Conservation (phyloP, 371 early-diverging fungal genomes). For the Lichtheimia hyalospora region DNA sequence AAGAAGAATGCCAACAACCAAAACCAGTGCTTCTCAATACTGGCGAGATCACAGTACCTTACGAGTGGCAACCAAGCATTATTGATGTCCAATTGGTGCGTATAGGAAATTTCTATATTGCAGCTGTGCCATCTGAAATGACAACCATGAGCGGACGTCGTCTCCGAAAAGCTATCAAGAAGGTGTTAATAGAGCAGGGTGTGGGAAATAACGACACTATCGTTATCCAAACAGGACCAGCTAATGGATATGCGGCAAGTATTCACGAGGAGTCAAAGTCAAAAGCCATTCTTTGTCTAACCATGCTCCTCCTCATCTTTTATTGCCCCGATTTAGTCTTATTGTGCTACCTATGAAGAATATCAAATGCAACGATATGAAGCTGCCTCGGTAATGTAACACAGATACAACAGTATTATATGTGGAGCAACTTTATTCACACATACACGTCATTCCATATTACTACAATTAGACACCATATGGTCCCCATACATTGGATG, state of each 20-base stretch:
- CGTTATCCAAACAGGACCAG: conserved; percentile 57
- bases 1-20: conserved; percentile 55
- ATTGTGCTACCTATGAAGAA: conserved; percentile 66
- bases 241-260: conserved; percentile 44
- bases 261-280: conserved; percentile 4
- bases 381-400: conserved; percentile 49
- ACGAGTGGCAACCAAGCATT: conserved; percentile 58
- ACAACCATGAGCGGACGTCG: conserved; percentile 69
- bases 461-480: conserved; percentile 48
- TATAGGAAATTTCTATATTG: conserved; percentile 54
- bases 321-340: conserved; percentile 43
- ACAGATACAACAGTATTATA: background rate
- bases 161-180: conserved; percentile 39
- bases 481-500: conserved; percentile 63
- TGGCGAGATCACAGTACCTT: conserved; percentile 51
- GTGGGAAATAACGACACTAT: conserved; percentile 44
- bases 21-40: conserved; percentile 64
- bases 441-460: too few species aligned
- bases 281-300: too few species aligned
- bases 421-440: too few species aligned
- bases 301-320: too few species aligned
- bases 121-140: conserved; percentile 62
- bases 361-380: conserved; percentile 70
- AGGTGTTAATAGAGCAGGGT: conserved; percentile 33
- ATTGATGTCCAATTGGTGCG: conserved; percentile 57